Evolutionary conservation across 1,284 basidiomycete genomes (phyloP), one percentile per base, ranked within the genome.

Genomic region (Wallemia ichthyophaga): DNA sequence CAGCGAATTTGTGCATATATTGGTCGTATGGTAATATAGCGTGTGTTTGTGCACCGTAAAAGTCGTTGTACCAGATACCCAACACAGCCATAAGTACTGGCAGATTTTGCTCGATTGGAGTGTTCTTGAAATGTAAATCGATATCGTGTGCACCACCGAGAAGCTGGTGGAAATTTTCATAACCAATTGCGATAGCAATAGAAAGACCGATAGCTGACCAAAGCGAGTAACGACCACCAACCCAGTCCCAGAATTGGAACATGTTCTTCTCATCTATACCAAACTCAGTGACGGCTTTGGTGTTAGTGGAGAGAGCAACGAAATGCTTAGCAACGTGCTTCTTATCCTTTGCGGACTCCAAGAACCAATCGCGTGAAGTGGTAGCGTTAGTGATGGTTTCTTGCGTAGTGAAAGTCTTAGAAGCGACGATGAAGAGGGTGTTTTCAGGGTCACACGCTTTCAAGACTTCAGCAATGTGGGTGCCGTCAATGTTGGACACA

Each of bases 241-340:
- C 92, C 94, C 94, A 98, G 73, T 98, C 94, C 92, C 92, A 98
- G 80, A 98, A 98, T 70, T 85, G 81, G 80, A 98, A 98, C 91
- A 98, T 98, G 75, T 96, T 96, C 65, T 79, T 76, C 65, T 82
- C 73, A 61, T 82, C 76, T 66, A 98, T 98, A 60, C 92, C 94
- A 67, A 98, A 98, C n/a, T 76, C 80, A 27, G 87, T 87, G 60
- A 95, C 94, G 3, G 84, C 88, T 69, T 83, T 79, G 61, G 85
- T 87, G 73, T 98, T 98, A 63, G 94, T 98, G 67, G 85, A 88
- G 61, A 98, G 80, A 9, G 94, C 92, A 56, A 96, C 91, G 69
- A 98, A 98, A 76, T 98, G 94, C 75, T 96, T 96, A 63, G 92
- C 88, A 62, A 96, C 86, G 71, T 96, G 87, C 1, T 76, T 75